These are phyloP conservation scores for Diaporthe nobilis DNA, from an alignment of 2,329 filamentous ascomycete species.

Conservation along the genomic window DNA sequence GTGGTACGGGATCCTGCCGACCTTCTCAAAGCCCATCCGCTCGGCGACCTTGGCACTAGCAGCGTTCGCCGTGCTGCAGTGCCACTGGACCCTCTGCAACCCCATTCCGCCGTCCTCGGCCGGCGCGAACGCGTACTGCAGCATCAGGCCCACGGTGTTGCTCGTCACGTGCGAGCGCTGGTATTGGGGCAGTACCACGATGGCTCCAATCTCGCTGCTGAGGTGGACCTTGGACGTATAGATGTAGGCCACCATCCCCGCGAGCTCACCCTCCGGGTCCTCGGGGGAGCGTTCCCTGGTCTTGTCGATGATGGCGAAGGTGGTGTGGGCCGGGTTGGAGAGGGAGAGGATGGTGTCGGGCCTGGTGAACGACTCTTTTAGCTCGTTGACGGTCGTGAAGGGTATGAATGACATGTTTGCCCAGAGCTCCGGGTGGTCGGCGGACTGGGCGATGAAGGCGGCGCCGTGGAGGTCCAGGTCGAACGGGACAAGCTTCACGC, in stretches of 20 bases:
- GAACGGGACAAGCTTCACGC: conserved; percentile 44
- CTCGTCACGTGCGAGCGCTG: conserved; percentile 54
- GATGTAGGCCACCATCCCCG: conserved; percentile 49
- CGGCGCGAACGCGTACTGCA: conserved; percentile 48
- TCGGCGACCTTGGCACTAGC: conserved; percentile 49
- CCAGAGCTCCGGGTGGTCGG: conserved; percentile 43
- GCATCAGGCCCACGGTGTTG: conserved; percentile 52
- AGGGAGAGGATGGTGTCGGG: conserved; percentile 16
- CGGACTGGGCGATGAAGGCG: conserved; percentile 33
- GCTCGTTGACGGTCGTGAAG: conserved; percentile 42
- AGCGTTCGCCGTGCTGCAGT: conserved; percentile 47
- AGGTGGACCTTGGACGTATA: conserved; percentile 43
- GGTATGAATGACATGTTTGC: conserved; percentile 44
- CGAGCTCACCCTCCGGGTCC: conserved; percentile 49
- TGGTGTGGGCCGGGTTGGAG: conserved; percentile 38
- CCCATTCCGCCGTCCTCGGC: conserved; percentile 45
- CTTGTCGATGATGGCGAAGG: conserved; percentile 50
- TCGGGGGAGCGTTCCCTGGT: conserved; percentile 45
- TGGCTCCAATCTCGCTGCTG: conserved; percentile 52
- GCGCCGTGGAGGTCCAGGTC: conserved; percentile 43
- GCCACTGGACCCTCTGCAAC: conserved; percentile 52
- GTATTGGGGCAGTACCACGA: conserved; percentile 52
- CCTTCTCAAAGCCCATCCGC: conserved; percentile 52
- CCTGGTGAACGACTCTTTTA: conserved; percentile 40
- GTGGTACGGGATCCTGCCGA: conserved; percentile 52